Evolutionary conservation across 1,284 basidiomycete species (phyloP).

Genomic region (Puccinia sorghi): DNA sequence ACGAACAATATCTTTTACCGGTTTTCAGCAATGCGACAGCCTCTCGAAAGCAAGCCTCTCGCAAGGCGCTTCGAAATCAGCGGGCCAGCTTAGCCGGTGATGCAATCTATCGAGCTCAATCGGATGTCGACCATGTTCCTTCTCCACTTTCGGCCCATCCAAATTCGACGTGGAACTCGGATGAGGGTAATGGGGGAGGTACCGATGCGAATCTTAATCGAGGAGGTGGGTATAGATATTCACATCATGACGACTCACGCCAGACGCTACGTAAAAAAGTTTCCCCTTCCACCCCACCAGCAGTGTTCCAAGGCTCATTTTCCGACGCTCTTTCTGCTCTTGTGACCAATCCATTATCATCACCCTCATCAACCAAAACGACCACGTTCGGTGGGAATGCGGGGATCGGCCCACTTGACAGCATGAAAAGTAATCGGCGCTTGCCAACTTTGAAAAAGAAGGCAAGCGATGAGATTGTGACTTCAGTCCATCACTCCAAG

Average conservation of each 20-base stretch:
- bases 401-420: constrained; percentile 7
- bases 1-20: constrained; percentile 90
- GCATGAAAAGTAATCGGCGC: constrained; percentile 16
- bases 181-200: constrained; percentile 9
- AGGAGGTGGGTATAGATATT: constrained; percentile 26
- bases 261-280: constrained; percentile 16
- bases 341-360: constrained; percentile 34
- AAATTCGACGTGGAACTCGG: constrained; percentile 22
- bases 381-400: not conserved
- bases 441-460: constrained; percentile 26
- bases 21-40: constrained; percentile 61
- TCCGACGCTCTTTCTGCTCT: constrained; percentile 50
- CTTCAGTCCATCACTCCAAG: constrained; percentile 6
- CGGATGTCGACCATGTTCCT: constrained; percentile 16
- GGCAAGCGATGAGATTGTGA: constrained; percentile 32
- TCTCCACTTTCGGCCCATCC: constrained; percentile 27
- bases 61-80: constrained; percentile 53
- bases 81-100: constrained; percentile 26
- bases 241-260: constrained; percentile 9
- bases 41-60: constrained; percentile 59
- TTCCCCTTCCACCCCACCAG: constrained; percentile 31
- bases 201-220: constrained; percentile 6
- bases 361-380: constrained; percentile 4
- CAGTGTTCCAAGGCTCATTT: constrained; percentile 48
- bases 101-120: constrained; percentile 31